These are phyloP conservation scores for Sugiyamaella qingdaonensis DNA, from an alignment of 805 yeast species.

Conservation along the genomic window DNA sequence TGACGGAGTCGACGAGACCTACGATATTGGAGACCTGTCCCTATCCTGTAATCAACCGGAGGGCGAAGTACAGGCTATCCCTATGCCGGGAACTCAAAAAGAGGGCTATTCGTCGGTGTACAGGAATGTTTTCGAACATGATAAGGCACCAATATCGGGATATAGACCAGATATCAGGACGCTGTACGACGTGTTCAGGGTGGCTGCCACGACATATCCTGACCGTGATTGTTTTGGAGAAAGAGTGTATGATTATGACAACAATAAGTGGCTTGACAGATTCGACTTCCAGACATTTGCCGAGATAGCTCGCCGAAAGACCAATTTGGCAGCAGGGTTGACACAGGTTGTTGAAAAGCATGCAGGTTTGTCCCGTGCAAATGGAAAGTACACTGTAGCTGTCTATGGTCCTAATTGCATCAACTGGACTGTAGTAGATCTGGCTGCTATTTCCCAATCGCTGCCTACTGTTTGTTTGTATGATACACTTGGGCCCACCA, in stretches of 20 bases:
- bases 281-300: conserved; percentile 45
- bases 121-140: conserved; percentile 39
- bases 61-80: conserved; percentile 35
- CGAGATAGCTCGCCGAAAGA: conserved; percentile 41
- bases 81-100: conserved; percentile 39
- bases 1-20: conserved; percentile 6
- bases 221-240: conserved; percentile 38
- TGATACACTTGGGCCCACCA: conserved; percentile 54
- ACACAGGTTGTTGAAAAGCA: conserved; percentile 37
- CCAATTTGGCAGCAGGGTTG: conserved; percentile 54
- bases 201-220: conserved; percentile 26
- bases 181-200: conserved; percentile 34
- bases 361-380: conserved; percentile 21
- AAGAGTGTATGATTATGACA: conserved; percentile 35
- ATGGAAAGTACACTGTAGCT: conserved; percentile 19
- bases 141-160: conserved; percentile 27
- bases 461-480: conserved; percentile 52
- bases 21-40: not conserved
- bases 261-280: conserved; percentile 37
- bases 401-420: conserved; percentile 33
- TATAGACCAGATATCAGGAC: conserved; percentile 39
- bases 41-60: not conserved
- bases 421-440: conserved; percentile 64
- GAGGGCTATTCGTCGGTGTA: conserved; percentile 51
- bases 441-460: conserved; percentile 60